Evolutionary conservation across 148 eudicot genomes (phyloP), one percentile per base, ranked within the genome.

Genomic region (Polygonum maritimum): DNA sequence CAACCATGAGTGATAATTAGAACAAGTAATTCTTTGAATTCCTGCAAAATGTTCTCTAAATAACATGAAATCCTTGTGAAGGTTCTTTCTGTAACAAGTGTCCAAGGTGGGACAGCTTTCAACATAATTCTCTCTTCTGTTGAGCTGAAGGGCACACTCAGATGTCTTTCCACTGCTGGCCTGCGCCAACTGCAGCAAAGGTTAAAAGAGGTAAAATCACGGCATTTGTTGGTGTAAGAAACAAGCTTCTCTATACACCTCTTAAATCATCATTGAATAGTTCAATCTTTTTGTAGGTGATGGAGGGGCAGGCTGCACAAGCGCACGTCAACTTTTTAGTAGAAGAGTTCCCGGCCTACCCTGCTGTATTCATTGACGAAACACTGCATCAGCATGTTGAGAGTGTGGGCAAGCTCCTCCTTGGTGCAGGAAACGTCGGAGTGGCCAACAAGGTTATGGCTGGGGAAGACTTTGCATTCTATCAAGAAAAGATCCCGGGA

Each of bases 381-480:
- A 75, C 44, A 22, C 71, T 94, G 63, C 83, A 87, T 67, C 83
- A 67, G 45, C 95, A 88, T 58, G 93, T 94, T 40, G 77, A 76
- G 52, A 73, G 76, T 48, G 84, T 83, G 1, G 95, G 93, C 5
- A 48, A 79, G 45, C 76, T 82, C 77, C 40, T 91, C 35, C 79
- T 94, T 12, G 98, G 95, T 14, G 82, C 88, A 1, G 79, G 78
- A 78, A 87, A 85, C 12, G 93, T 94, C 3, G 75, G 72, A 40
- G 74, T 45, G n/a, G 82, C 49, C 13, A 11, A 73, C 19, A 86
- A 77, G 77, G 82, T 89, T 4, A 89, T 94, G 98, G 97, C 94
- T 4, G 91, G 95, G 54, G 98, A 94, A 77, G 98, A 94, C 75
- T 94, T 94, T 38, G 86, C 98, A 13, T 91, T 91, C 84, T 91